phyloP scores from a whole-genome alignment of 768 basidiomycete species.

The Mycena pura region DNA sequence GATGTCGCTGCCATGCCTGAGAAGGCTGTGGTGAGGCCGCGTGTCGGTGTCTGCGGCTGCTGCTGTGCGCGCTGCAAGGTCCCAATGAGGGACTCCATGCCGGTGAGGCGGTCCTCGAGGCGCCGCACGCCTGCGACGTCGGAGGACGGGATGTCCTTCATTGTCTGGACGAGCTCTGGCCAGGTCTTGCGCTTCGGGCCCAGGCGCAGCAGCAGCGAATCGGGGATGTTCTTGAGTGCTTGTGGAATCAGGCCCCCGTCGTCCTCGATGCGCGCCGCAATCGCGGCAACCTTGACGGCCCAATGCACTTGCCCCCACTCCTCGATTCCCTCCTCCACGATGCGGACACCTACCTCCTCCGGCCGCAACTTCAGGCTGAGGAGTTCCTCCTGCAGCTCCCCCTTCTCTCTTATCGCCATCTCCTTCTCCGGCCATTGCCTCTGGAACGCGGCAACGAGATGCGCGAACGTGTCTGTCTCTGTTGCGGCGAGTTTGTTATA shows the following conservation, averaged over 20 bases:
- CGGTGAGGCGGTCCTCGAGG: neutral
- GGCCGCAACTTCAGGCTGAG: too few relatives aligned
- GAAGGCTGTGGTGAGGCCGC: neutral
- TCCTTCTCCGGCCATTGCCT: too few relatives aligned
- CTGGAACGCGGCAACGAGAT: neutral
- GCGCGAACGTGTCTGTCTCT: neutral
- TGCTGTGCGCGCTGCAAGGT: too few relatives aligned
- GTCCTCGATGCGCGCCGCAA: neutral
- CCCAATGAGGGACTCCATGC: neutral
- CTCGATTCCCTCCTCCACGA: too few relatives aligned
- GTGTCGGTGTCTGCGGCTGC: neutral
- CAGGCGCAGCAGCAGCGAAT: neutral
- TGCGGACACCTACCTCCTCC: too few relatives aligned
- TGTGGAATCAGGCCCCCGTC: neutral
- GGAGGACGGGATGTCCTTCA: neutral
- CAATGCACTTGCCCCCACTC: too few relatives aligned
- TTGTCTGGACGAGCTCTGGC: neutral
- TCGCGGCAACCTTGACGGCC: neutral
- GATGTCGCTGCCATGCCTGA: neutral
- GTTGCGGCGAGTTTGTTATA: too few relatives aligned
- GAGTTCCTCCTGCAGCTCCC: too few relatives aligned
- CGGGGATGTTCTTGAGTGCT: slow-evolving; percentile 5
- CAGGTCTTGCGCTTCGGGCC: slow-evolving; percentile 1
- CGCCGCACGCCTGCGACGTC: neutral
- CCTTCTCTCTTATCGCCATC: too few relatives aligned